These are phyloP conservation scores for Dendrostoma leiphaemia DNA, from an alignment of 2,329 filamentous ascomycete species.

Conservation along the genomic window DNA sequence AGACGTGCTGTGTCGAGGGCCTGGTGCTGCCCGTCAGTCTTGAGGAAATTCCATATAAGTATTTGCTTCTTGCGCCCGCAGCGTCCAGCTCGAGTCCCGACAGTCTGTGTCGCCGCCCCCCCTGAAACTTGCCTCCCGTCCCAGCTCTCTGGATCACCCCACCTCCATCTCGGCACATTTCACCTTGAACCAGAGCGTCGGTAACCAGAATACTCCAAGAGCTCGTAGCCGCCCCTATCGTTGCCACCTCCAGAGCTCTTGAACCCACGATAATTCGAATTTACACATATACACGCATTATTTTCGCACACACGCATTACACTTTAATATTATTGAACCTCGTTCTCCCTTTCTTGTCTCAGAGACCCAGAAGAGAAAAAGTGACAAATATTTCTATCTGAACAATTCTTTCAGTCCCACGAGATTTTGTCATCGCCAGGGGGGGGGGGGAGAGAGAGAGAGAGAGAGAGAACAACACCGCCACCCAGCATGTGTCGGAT, in stretches of 20 bases:
- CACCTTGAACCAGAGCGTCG: slow-evolving; percentile 12
- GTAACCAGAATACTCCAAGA: neutral
- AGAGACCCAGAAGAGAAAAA: too few species aligned
- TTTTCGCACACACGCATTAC: too few species aligned
- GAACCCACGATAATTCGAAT: too few species aligned
- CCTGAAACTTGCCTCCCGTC: slow-evolving; percentile 8
- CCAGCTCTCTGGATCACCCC: slow-evolving; percentile 17
- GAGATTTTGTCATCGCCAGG: too few species aligned
- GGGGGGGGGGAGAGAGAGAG: too few species aligned
- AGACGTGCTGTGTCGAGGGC: neutral
- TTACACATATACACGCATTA: too few species aligned
- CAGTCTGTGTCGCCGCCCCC: neutral
- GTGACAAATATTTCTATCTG: too few species aligned
- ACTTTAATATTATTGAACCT: too few species aligned
- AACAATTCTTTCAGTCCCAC: neutral
- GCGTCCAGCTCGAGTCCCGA: neutral
- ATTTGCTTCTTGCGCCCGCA: neutral
- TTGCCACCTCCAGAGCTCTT: neutral
- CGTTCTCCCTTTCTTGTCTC: too few species aligned
- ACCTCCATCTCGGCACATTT: slow-evolving; percentile 16
- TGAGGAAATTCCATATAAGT: neutral
- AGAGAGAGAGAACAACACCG: neutral
- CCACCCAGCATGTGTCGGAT: slow-evolving; percentile 43
- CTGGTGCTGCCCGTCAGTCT: too few species aligned
- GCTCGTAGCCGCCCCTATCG: neutral